Evolutionary conservation across 805 yeast species (phyloP).

Genomic region (Cephaloascus fragrans): DNA sequence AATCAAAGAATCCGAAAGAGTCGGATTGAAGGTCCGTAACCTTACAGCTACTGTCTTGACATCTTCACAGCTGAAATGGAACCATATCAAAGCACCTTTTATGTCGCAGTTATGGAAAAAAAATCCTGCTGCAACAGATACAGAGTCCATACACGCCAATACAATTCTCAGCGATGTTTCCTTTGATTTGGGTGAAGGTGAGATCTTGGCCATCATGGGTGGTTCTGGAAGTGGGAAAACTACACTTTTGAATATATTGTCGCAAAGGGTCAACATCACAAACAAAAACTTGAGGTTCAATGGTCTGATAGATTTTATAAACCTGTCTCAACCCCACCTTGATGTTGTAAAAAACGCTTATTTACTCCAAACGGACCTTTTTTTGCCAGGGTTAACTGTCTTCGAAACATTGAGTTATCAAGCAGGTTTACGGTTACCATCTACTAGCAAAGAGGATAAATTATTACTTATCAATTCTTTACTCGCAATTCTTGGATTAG

Average conservation of each 20-base stretch:
- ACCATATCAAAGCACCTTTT: too few relatives aligned
- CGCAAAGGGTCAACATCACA: slow-evolving; percentile 11
- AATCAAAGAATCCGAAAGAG: neutral
- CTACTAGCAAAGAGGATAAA: slow-evolving; percentile 12
- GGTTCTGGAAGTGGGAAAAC: slow-evolving; percentile 36
- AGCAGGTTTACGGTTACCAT: slow-evolving; percentile 27
- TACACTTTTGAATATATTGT: slow-evolving; percentile 27
- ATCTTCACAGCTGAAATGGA: too few relatives aligned
- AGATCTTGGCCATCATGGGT: slow-evolving; percentile 32
- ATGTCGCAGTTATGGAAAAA: too few relatives aligned
- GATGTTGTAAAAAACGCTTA: slow-evolving; percentile 13
- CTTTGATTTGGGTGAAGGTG: slow-evolving; percentile 9
- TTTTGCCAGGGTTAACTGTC: slow-evolving; percentile 28
- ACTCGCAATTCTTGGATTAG: slow-evolving; percentile 22
- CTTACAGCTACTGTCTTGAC: neutral
- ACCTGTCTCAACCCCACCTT: neutral
- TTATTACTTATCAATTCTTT: slow-evolving; percentile 17
- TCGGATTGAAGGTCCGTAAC: neutral
- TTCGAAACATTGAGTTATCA: slow-evolving; percentile 25
- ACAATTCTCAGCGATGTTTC: neutral
- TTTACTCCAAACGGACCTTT: slow-evolving; percentile 25
- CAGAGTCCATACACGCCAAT: neutral
- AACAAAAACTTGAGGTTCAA: neutral
- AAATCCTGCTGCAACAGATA: neutral
- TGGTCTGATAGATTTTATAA: neutral